These are phyloP conservation scores for Penicillium taxi DNA, from an alignment of 495 filamentous ascomycete species.

Conservation along the genomic window DNA sequence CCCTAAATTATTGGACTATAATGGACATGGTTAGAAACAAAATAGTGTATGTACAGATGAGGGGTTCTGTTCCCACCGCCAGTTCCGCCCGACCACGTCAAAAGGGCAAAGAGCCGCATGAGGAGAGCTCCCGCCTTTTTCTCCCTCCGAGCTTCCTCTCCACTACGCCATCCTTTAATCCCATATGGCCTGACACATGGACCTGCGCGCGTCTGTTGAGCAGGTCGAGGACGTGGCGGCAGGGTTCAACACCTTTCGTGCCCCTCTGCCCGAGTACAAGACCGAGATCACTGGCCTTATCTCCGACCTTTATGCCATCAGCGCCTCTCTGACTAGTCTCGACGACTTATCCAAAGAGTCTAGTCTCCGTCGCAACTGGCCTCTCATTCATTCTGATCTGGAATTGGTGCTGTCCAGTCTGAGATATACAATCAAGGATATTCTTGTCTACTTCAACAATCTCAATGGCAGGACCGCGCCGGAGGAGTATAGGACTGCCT, in stretches of 20 bases:
- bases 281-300: conserved; percentile 50
- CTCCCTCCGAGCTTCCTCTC: conserved; percentile 1
- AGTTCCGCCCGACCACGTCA: conserved; percentile 27
- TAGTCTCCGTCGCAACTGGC: conserved; percentile 27
- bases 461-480: conserved; percentile 28
- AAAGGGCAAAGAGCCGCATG: conserved; percentile 22
- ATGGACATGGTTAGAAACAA: no score
- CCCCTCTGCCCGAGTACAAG: conserved; percentile 43
- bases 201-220: conserved; percentile 42
- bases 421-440: conserved; percentile 46
- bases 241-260: conserved; percentile 44
- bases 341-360: conserved; percentile 28
- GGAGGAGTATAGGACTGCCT: conserved; percentile 41
- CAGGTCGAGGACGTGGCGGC: conserved; percentile 47
- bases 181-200: conserved; percentile 32
- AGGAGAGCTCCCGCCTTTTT: conserved; percentile 7
- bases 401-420: conserved; percentile 40
- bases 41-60: no score
- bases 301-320: conserved; percentile 47
- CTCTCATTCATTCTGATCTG: conserved; percentile 36
- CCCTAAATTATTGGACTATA: no score
- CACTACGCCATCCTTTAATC: neutral
- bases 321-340: conserved; percentile 41
- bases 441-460: conserved; percentile 42
- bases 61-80: no score